Percentiles rank a stretch among this genome's conserved stretches.
Conservation (phyloP, 2,329 filamentous ascomycete species). For the Fusarium metavorans region DNA sequence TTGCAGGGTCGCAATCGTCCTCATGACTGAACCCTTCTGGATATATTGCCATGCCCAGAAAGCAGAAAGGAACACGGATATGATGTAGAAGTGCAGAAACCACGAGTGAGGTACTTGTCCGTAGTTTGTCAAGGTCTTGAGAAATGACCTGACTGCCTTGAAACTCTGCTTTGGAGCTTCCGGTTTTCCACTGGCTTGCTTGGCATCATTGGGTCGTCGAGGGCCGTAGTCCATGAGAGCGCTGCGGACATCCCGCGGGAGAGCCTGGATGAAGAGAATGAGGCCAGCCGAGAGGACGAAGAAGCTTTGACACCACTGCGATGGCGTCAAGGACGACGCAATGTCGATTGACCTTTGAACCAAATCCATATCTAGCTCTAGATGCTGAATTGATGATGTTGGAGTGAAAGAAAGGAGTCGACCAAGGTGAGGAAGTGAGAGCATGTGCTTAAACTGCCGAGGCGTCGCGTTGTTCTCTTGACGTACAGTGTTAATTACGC, state of each 20-base stretch:
- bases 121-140: constrained; percentile 47
- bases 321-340: constrained; percentile 37
- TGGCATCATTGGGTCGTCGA: constrained; percentile 48
- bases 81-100: constrained; percentile 89
- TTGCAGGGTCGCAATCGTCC: constrained; percentile 57
- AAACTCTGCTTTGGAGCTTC: constrained; percentile 4
- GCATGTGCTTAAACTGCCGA: constrained; percentile 13
- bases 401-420: background rate
- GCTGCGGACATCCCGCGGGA: constrained; percentile 58
- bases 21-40: constrained; percentile 65
- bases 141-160: constrained; percentile 39
- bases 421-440: background rate
- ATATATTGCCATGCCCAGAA: constrained; percentile 80
- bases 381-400: background rate
- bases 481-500: constrained; percentile 3
- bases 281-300: constrained; percentile 58
- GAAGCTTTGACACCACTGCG: constrained; percentile 58
- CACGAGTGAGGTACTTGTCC: constrained; percentile 84
- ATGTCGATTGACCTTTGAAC: constrained; percentile 6
- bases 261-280: constrained; percentile 56
- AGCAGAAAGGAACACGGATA: constrained; percentile 75
- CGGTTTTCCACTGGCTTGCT: constrained; percentile 28
- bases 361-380: constrained; percentile 6
- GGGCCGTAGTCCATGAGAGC: constrained; percentile 65
- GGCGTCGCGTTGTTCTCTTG: background rate